Conservation (phyloP, 2,329 filamentous ascomycete species). For the Aspergillus tanneri region DNA sequence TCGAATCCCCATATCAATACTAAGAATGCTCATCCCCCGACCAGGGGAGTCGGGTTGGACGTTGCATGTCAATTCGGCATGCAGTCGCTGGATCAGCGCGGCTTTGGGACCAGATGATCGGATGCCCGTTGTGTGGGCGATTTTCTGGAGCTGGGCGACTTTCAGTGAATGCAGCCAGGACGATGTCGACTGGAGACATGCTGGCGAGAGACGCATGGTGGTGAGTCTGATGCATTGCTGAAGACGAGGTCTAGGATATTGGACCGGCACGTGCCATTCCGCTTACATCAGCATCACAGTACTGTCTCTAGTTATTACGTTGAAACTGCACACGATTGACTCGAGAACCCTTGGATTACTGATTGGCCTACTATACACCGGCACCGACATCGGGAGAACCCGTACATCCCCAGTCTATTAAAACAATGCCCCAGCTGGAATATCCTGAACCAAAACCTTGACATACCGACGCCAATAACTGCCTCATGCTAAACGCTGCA, state of each 20-base stretch:
- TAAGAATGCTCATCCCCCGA: conserved; percentile 57
- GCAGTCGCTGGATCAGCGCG: conserved; percentile 53
- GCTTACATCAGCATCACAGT: too few relatives aligned
- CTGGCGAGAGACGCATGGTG: conserved; percentile 13
- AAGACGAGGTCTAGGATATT: too few relatives aligned
- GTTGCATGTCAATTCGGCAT: conserved; percentile 19
- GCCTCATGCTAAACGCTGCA: conserved; percentile 18
- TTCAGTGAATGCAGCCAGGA: conserved; percentile 49
- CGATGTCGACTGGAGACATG: conserved; percentile 3
- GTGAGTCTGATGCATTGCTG: too few relatives aligned
- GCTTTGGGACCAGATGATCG: conserved; percentile 60
- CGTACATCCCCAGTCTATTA: background rate
- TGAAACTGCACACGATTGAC: too few relatives aligned
- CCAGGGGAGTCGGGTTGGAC: background rate
- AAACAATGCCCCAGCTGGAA: background rate
- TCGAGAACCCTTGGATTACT: too few relatives aligned
- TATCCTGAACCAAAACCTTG: background rate
- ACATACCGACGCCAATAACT: conserved; percentile 7
- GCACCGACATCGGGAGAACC: background rate
- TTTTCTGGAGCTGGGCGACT: conserved; percentile 54
- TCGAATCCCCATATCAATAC: conserved; percentile 80
- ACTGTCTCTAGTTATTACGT: too few relatives aligned
- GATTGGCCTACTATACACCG: background rate
- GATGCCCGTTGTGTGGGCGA: conserved; percentile 63
- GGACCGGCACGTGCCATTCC: too few relatives aligned